Conservation (phyloP, 202 grass and related monocot genomes). For the Thinopyrum obtusiflorum region DNA sequence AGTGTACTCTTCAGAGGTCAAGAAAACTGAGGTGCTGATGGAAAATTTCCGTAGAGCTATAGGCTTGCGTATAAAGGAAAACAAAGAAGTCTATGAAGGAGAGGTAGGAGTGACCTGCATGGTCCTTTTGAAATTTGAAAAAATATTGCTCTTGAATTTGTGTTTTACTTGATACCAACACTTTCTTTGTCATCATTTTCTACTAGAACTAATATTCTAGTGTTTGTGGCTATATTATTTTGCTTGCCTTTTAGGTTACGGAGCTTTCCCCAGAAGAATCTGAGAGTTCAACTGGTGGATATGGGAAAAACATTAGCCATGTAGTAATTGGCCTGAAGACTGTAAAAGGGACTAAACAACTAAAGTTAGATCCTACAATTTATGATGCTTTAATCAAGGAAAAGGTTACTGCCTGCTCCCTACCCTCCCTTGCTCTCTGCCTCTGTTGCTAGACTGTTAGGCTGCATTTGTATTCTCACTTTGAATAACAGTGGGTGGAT, state of each 20-base stretch:
- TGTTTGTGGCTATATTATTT: constrained; percentile 17
- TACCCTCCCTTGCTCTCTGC: not conserved
- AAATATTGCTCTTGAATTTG: constrained; percentile 15
- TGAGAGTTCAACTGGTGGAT: constrained; percentile 79
- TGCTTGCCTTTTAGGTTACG: constrained; percentile 63
- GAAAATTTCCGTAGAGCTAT: constrained; percentile 93
- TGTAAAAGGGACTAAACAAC: constrained; percentile 94
- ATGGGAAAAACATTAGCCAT: constrained; percentile 84
- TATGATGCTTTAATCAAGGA: constrained; percentile 98
- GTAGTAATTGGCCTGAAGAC: constrained; percentile 93
- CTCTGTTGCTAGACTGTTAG: not conserved
- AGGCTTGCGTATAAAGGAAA: constrained; percentile 95
- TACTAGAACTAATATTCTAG: not conserved
- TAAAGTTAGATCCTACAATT: constrained; percentile 92
- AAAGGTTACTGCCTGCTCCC: constrained; percentile 54
- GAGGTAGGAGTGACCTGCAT: constrained; percentile 50
- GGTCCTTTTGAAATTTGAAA: not conserved
- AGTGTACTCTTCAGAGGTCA: constrained; percentile 95
- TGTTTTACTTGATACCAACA: not conserved
- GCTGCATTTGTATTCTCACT: constrained; percentile 6
- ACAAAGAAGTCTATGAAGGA: constrained; percentile 95
- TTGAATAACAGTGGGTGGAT: not conserved
- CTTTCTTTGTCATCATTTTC: not conserved
- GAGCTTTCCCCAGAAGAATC: constrained; percentile 92
- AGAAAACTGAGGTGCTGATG: constrained; percentile 95